phyloP scores from a whole-genome alignment of 1,284 basidiomycete genomes.

The Termitomyces sp. region DNA sequence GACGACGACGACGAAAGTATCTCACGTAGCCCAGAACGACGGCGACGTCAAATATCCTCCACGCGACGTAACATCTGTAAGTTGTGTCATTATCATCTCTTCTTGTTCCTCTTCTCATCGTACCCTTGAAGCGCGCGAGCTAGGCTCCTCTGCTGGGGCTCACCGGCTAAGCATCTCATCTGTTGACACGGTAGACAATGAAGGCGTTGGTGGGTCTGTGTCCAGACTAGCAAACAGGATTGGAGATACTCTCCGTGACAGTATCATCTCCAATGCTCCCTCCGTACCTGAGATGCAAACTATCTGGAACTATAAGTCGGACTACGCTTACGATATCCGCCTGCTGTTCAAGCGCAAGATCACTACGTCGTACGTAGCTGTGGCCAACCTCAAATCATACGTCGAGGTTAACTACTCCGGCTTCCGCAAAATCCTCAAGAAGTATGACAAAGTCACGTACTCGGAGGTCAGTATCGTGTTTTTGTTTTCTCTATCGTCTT shows the following conservation, averaged over 20 bases:
- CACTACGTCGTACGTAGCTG: constrained; percentile 79
- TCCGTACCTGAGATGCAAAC: constrained; percentile 31
- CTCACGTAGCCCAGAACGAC: constrained; percentile 25
- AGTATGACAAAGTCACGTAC: constrained; percentile 96
- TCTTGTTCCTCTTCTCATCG: neutral
- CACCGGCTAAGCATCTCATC: constrained; percentile 51
- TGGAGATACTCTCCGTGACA: constrained; percentile 39
- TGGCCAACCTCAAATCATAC: constrained; percentile 88
- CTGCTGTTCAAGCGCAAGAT: constrained; percentile 91
- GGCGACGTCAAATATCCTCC: constrained; percentile 18
- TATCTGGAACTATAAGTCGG: constrained; percentile 79
- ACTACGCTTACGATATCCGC: constrained; percentile 86
- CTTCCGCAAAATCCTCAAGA: constrained; percentile 95
- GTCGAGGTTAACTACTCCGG: constrained; percentile 93
- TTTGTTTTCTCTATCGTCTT: neutral
- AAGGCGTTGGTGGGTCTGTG: constrained; percentile 28
- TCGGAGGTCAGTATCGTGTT: constrained; percentile 46
- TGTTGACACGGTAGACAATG: constrained; percentile 42
- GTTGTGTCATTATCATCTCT: neutral
- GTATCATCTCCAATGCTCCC: constrained; percentile 36
- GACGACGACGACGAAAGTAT: constrained; percentile 57
- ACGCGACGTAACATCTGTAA: constrained; percentile 10
- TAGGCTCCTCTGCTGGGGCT: constrained; percentile 23
- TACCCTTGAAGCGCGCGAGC: constrained; percentile 6
- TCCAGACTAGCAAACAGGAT: constrained; percentile 46